Conservation (phyloP, 257 asterid species). For the Paraleonurus japonicus region DNA sequence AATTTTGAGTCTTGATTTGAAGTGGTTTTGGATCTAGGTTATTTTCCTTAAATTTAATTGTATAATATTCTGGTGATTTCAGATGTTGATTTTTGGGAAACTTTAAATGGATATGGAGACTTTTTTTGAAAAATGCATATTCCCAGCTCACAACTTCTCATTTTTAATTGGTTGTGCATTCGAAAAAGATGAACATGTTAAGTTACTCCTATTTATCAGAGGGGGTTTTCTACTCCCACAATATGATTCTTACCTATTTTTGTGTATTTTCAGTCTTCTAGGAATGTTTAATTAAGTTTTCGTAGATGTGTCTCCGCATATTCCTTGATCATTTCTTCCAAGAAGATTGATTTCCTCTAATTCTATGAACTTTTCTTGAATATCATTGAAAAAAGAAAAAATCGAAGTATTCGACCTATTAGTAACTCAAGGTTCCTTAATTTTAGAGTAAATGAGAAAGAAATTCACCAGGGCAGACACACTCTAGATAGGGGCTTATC, state of each 20-base stretch:
- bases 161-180: neutral
- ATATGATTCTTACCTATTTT: neutral
- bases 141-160: neutral
- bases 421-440: neutral
- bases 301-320: neutral
- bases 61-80: conserved; percentile 8
- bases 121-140: neutral
- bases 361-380: neutral
- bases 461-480: too few species aligned
- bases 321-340: neutral
- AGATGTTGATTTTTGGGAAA: conserved; percentile 12
- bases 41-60: neutral
- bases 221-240: neutral
- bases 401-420: neutral
- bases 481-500: neutral
- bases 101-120: conserved; percentile 14
- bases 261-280: neutral
- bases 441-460: too few species aligned
- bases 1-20: conserved; percentile 18
- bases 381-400: neutral
- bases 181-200: neutral
- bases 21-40: conserved; percentile 31
- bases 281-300: neutral
- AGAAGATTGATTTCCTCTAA: neutral
- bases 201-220: neutral